Percentiles rank a stretch among this genome's conserved stretches.
phyloP scores from a whole-genome alignment of 2,329 filamentous ascomycete species.

The Neurospora sp. region DNA sequence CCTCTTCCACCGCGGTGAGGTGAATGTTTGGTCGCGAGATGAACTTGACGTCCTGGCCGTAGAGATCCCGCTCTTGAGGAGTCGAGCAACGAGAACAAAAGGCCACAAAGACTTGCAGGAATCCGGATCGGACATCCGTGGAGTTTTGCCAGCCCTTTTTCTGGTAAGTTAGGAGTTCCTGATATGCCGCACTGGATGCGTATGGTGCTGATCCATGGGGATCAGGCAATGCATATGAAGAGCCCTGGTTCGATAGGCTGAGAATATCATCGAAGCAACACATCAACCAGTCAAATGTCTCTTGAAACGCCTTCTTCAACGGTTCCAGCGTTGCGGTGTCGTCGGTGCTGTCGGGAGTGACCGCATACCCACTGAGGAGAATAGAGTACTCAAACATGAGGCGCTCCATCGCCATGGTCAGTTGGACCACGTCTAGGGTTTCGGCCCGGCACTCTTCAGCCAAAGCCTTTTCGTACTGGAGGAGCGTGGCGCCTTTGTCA shows the following conservation, averaged over 20 bases:
- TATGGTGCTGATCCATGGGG: neutral
- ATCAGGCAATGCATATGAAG: neutral
- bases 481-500: neutral
- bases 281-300: neutral
- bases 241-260: neutral
- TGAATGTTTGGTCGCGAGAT: neutral
- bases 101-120: neutral
- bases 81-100: neutral
- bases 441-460: neutral
- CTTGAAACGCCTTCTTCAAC: neutral
- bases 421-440: neutral
- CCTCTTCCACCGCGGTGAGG: neutral
- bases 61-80: neutral
- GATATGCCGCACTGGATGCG: neutral
- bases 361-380: neutral
- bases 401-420: neutral
- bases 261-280: neutral
- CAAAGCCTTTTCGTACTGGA: neutral
- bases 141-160: neutral
- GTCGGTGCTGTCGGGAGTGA: neutral
- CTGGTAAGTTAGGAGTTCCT: neutral
- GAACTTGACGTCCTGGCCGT: neutral
- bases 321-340: neutral
- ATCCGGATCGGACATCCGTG: neutral
- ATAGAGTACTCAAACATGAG: neutral